Evolutionary conservation across 1,284 basidiomycete species (phyloP).

Genomic region (Ustilago xerochloae): DNA sequence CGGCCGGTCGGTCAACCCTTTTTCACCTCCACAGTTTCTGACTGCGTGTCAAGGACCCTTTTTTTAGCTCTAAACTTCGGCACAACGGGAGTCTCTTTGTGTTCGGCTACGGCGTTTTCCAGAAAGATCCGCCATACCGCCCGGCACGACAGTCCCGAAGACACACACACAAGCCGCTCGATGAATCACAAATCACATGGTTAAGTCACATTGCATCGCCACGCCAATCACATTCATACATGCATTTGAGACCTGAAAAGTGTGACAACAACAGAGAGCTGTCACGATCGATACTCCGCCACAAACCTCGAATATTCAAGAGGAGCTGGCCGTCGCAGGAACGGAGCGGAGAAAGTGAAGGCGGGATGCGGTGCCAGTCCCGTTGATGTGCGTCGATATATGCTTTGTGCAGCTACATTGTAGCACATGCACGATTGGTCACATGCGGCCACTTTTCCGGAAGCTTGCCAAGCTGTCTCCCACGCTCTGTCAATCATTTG

Average conservation of each 20-base stretch:
- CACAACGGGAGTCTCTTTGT: neutral
- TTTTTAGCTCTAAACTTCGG: slow-evolving; percentile 1
- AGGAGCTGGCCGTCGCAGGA: no score
- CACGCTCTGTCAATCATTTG: no score
- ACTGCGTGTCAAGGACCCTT: neutral
- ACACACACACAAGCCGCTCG: neutral
- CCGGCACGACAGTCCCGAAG: neutral
- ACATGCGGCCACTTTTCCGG: no score
- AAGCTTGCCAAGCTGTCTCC: no score
- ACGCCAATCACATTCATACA: no score
- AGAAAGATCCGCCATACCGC: neutral
- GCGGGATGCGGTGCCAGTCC: neutral
- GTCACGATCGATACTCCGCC: no score
- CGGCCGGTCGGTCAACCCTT: neutral
- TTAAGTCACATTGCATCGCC: neutral
- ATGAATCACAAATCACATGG: slow-evolving; percentile 1
- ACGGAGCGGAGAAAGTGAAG: no score
- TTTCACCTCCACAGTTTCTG: neutral
- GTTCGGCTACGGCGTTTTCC: neutral
- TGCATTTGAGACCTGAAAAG: no score
- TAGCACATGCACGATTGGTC: no score
- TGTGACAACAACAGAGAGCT: no score
- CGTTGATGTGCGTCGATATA: no score
- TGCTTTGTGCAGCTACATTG: neutral
- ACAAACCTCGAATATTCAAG: no score